A percentile compares a stretch with the other conserved stretches of the same genome.
Evolutionary conservation across 2,329 filamentous ascomycete species (phyloP).

Genomic region (Magnaporthiopsis poae): DNA sequence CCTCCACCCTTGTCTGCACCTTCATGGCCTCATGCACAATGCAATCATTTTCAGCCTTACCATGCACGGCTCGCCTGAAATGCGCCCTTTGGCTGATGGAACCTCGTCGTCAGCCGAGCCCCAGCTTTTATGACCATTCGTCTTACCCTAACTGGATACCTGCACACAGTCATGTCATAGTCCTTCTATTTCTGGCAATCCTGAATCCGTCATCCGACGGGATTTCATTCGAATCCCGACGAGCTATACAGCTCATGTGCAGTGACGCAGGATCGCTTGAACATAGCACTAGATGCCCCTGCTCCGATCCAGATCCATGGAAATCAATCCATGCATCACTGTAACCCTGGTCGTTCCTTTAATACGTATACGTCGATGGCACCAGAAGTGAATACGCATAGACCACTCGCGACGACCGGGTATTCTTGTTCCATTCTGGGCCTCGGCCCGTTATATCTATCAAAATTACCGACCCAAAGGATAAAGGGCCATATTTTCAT

Average conservation of each 20-base stretch:
- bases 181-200: background rate
- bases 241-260: background rate
- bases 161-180: background rate
- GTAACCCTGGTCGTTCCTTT: background rate
- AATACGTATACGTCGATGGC: background rate
- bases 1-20: background rate
- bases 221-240: background rate
- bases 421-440: background rate
- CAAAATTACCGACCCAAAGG: background rate
- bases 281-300: no score
- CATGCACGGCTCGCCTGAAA: background rate
- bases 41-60: background rate
- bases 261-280: background rate
- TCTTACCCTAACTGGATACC: background rate
- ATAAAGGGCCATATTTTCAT: background rate
- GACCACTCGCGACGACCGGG: no score
- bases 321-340: background rate
- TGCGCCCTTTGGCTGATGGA: background rate
- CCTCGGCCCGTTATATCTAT: background rate
- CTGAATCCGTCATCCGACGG: background rate
- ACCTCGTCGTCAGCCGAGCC: background rate
- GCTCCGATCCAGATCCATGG: no score
- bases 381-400: background rate
- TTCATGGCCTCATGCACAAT: background rate
- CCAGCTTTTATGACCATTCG: background rate